Conservation (phyloP, 1,284 basidiomycete genomes). For the Hemileia vastatrix region DNA sequence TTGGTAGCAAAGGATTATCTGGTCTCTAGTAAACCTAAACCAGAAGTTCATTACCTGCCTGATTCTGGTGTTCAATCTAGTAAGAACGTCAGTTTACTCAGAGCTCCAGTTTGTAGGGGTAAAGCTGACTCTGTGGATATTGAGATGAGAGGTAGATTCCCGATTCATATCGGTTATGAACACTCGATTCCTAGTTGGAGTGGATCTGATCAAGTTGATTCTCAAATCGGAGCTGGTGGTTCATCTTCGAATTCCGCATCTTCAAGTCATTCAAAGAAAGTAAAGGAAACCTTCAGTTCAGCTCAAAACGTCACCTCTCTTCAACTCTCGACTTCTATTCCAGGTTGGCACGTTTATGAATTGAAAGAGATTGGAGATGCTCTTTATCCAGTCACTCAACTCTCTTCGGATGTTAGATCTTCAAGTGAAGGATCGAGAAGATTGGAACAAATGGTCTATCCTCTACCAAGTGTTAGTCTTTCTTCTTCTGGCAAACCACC, state of each 20-base stretch:
- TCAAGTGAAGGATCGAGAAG: no score
- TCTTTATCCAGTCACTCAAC: slow-evolving; percentile 57
- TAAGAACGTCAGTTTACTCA: no score
- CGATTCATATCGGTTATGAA: slow-evolving; percentile 55
- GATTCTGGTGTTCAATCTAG: no score
- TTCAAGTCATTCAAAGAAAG: slow-evolving; percentile 55
- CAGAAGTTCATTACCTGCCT: no score
- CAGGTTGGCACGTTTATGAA: slow-evolving; percentile 77
- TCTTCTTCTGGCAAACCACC: no score
- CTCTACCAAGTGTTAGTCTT: not conserved
- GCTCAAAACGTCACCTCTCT: slow-evolving; percentile 71
- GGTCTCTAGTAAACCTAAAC: no score
- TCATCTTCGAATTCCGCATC: slow-evolving; percentile 54
- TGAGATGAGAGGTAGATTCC: slow-evolving; percentile 67
- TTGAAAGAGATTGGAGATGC: slow-evolving; percentile 78
- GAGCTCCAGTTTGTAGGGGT: no score
- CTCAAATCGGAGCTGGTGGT: slow-evolving; percentile 30
- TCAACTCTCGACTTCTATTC: slow-evolving; percentile 65
- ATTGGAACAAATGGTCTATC: slow-evolving; percentile 37
- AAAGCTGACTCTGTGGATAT: slow-evolving; percentile 67
- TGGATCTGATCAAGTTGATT: no score
- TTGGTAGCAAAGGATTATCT: not conserved
- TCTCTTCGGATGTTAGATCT: slow-evolving; percentile 51
- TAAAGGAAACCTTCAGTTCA: slow-evolving; percentile 71
- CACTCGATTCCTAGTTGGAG: no score